Evolutionary conservation across 2,329 filamentous ascomycete genomes (phyloP), one percentile per base, ranked within the genome.

Genomic region (Chaetothyriales sp.): DNA sequence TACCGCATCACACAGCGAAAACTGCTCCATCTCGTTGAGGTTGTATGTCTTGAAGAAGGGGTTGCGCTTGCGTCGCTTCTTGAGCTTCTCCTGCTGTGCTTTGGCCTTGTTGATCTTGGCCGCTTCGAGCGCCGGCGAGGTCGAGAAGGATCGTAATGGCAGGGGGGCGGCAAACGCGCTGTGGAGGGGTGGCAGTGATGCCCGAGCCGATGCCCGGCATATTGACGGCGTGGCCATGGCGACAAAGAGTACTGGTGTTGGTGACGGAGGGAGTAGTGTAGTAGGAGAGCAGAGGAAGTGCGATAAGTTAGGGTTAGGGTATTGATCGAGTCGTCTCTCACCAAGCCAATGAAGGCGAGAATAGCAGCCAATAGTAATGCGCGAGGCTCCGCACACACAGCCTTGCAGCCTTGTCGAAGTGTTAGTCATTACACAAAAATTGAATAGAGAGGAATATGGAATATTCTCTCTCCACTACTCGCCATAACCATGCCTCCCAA

Each of bases 1-100:
- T 80, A 98, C 92, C 15, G 92, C 93, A 72, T 98, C 92, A 59
- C 86, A 84, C 28, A 98, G 74, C 0, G 87, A 79, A 63, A 84
- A 95, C 62, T 85, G 82, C 36, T 86, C 74, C 44, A 80, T 77
- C 57, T 79, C 72, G 55, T 77, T 77, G 56, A 90, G 66, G 55
- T 80, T 73, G 55, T 75, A 74, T 52, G 75, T 73, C 57, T 80
- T 76, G 64, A 80, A 88, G 28, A 79, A 76, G 56, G 77, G 79
- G 55, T 77, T 79, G 9, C 77, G 73, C 68, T 86, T 86, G 63
- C 79, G 76, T 49, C 74, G 68, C 60, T 75, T 72, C 67, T 75
- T 80, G 66, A 75, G 77, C 68, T 78, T 78, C 55, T 69, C 66
- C 68, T 77, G 80, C 60, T 73, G 75, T 56, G 70, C 68, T 57